phyloP scores from a whole-genome alignment of 164 flowering plant genomes.

The Stephania cephalantha region DNA sequence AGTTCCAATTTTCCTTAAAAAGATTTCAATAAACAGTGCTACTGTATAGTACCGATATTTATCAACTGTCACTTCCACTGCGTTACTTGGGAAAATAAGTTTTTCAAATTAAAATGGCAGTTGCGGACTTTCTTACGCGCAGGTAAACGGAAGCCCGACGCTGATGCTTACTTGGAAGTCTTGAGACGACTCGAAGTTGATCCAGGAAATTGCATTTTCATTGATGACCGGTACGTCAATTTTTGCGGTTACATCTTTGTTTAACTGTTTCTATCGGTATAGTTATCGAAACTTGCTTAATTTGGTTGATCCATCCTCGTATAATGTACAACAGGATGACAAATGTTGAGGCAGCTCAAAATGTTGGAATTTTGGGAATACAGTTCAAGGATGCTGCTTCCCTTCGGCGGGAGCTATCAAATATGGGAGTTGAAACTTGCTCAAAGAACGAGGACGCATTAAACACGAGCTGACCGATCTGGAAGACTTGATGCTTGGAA shows the following conservation, averaged over 20 bases:
- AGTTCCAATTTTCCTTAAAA: no score
- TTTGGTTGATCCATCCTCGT: constrained; percentile 6
- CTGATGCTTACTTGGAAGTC: constrained; percentile 52
- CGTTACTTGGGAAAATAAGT: no score
- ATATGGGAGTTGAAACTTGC: constrained; percentile 34
- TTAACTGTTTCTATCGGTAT: not conserved
- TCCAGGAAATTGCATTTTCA: constrained; percentile 57
- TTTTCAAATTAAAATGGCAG: not conserved
- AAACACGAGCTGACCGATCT: constrained; percentile 11
- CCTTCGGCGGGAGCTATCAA: constrained; percentile 48
- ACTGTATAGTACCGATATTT: no score
- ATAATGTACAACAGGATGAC: constrained; percentile 30
- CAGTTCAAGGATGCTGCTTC: constrained; percentile 55
- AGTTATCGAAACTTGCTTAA: not conserved
- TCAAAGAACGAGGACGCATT: constrained; percentile 10
- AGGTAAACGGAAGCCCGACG: constrained; percentile 81
- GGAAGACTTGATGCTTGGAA: constrained; percentile 3
- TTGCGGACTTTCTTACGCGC: constrained; percentile 10
- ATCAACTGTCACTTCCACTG: no score
- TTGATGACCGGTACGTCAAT: constrained; percentile 68
- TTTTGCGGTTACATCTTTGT: not conserved
- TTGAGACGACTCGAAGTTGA: constrained; percentile 48
- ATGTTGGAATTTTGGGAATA: constrained; percentile 62
- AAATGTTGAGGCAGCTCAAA: constrained; percentile 65
- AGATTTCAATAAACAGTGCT: no score